Evolutionary conservation across 208 protist genomes (phyloP), one percentile per base, ranked within the genome.

Genomic region (Acanthamoeba triangularis): DNA sequence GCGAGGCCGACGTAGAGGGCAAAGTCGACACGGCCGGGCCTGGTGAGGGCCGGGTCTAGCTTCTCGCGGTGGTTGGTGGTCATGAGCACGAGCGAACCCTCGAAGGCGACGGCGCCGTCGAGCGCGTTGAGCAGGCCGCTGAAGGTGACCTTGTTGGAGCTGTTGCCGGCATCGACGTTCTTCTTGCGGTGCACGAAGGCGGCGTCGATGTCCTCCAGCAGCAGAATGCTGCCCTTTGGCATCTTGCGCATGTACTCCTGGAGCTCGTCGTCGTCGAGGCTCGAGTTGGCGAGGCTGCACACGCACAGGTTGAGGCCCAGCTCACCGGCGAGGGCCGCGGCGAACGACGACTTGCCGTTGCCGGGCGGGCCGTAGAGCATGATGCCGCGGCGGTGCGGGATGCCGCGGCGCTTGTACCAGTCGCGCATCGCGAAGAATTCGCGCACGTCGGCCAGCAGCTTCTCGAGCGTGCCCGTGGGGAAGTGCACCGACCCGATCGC

Each of bases 161-260:
- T 25, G 37, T 65, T 56, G 52, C 52, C 52, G 14, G 52, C 52
- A 13, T 80, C 41, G 35, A 30, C 76, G 35, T 67, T 20, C 30
- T 49, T 33, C 13, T 65, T 59, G 18, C 95, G 59, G 3, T 97
- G 96, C 59, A 96, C 97, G 93, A 99, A 99, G 74, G 98, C 98
- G 52, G 98, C 97, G 96, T 99, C 99, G 85, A 99, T 98, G 96
- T 99, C 99, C 91, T 99, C 99, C 30, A 99, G 97, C 6, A 99
- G 97, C 14, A 99, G 96, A 61, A 99, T 98, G 20, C 98, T 98
- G 78, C 98, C 96, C 67, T 97, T 90, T 30, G 98, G 97, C n/a
- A 98, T 97, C 28, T 96, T 98, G 97, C 99, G 98, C 44, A 99
- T 95, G 88, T 99, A 97, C n/a, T 96, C 95, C 63, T 61, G 37